Evolutionary conservation across 2,329 filamentous ascomycete species (phyloP).

Genomic region (Simplicillium sp.): DNA sequence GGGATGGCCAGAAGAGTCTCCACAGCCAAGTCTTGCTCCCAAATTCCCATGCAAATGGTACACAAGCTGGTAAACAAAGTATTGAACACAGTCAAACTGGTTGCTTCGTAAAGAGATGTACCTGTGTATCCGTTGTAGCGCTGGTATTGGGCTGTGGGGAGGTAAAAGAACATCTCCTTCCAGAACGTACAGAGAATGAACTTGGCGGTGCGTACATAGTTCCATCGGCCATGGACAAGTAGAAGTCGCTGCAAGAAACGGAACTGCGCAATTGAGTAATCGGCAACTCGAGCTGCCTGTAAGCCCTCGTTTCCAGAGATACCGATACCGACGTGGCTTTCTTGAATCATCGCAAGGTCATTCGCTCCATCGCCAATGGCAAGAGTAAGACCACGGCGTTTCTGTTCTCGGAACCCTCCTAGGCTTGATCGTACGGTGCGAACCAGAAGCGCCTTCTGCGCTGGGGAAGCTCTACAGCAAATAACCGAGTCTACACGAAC

Average conservation of each 20-base stretch:
- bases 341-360: constrained; percentile 92
- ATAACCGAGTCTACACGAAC: constrained; percentile 80
- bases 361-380: constrained; percentile 89
- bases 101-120: constrained; percentile 81
- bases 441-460: constrained; percentile 86
- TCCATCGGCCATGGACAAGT: constrained; percentile 82
- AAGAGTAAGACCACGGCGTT: constrained; percentile 58
- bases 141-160: constrained; percentile 78
- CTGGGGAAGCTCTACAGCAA: constrained; percentile 82
- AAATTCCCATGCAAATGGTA: constrained; percentile 83
- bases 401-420: constrained; percentile 36
- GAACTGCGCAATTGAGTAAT: constrained; percentile 89
- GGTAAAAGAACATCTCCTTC: constrained; percentile 78
- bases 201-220: constrained; percentile 79
- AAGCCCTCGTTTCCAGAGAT: constrained; percentile 89
- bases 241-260: constrained; percentile 77
- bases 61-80: constrained; percentile 85
- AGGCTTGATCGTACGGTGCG: constrained; percentile 67
- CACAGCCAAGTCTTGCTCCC: constrained; percentile 79
- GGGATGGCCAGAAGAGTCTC: constrained; percentile 86
- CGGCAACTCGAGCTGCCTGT: constrained; percentile 80
- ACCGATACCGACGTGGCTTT: constrained; percentile 74
- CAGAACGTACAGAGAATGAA: constrained; percentile 89
- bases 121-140: constrained; percentile 80
- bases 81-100: constrained; percentile 85